Evolutionary conservation across 495 filamentous ascomycete genomes (phyloP), one percentile per base, ranked within the genome.

Genomic region (Hyaloscypha hepaticicola): DNA sequence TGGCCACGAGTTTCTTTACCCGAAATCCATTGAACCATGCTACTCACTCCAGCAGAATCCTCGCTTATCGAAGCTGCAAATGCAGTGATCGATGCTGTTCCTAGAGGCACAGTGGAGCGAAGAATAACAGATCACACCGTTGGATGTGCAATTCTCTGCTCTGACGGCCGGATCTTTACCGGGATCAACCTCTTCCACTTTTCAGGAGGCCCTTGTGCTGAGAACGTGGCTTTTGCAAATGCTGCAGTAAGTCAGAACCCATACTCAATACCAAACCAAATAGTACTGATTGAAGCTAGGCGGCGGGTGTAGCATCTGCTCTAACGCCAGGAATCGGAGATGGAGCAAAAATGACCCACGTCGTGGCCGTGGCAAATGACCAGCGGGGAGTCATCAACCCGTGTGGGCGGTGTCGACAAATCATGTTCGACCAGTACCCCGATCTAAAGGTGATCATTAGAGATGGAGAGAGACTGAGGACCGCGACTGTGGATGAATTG

Each of bases 101-200:
- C 61, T 3, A 31, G 61, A 12, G 33, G 12, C 8, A 58, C 24
- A 9, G n/a, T n/a, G 1, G 34, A 57, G 25, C 52, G 61, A 24
- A 56, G 53, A 8, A 53, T 64, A 24, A 64, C 61, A 31, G 63
- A 65, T 31, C 63, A 65, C 34, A 68, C 49, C 72, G 77, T 69
- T 25, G 27, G 52, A 9, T 12, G 29, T 14, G 49, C 22, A 19
- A 19, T 48, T 24, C 53, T 52, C 48, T 19, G 21, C 19, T 38
- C 60, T 2, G 57, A 64, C 21, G 69, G 68, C 0, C 65, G 65
- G 11, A 27, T 72, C 41, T 74, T 70, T 66, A 69, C 74, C 0
- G 74, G 71, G 14, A 64, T 76, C 61, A 73, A 74, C 50, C 63
- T 74, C 12, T 74, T 71, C 27, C 72, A 74, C 50, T 76, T 76